Evolutionary conservation across 139 green algal species (phyloP).

Genomic region (Tetraselmis chui): DNA sequence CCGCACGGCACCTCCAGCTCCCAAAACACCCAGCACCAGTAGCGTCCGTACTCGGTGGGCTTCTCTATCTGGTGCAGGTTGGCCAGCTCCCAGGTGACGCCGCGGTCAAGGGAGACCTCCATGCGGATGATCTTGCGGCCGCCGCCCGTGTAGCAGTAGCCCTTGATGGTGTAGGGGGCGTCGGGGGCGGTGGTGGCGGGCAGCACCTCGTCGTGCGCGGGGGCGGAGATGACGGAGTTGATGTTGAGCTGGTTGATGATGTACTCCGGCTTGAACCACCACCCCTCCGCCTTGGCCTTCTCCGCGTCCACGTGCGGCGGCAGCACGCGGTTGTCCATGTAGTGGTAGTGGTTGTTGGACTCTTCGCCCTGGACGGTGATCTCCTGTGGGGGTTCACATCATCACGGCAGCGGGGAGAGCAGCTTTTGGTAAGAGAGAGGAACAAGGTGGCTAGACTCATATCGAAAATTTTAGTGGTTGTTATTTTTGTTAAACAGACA

Average conservation of each 20-base stretch:
- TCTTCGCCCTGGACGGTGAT: constrained; percentile 75
- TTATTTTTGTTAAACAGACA: no score
- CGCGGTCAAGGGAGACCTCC: constrained; percentile 87
- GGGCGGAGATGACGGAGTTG: constrained; percentile 79
- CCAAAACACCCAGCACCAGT: constrained; percentile 71
- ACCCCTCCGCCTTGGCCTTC: constrained; percentile 77
- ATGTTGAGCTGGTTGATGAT: constrained; percentile 99
- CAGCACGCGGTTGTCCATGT: constrained; percentile 94
- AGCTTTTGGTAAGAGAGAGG: no score
- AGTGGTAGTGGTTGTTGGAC: constrained; percentile 95
- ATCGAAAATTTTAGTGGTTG: no score
- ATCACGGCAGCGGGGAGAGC: no score
- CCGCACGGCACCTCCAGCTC: constrained; percentile 46
- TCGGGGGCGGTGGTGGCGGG: constrained; percentile 32
- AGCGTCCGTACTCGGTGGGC: constrained; percentile 38
- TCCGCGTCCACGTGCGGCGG: constrained; percentile 85
- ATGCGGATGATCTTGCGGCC: constrained; percentile 85
- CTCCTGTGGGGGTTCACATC: no score
- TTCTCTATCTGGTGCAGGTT: constrained; percentile 57
- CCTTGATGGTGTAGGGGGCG: constrained; percentile 50
- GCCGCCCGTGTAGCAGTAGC: constrained; percentile 83
- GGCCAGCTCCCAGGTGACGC: constrained; percentile 66
- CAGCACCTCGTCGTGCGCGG: constrained; percentile 85
- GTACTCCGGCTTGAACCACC: constrained; percentile 96
- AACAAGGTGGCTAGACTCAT: no score